Evolutionary conservation across 805 yeast species (phyloP), one percentile per base, ranked within the genome.

Genomic region (Sugiyamaella americana): DNA sequence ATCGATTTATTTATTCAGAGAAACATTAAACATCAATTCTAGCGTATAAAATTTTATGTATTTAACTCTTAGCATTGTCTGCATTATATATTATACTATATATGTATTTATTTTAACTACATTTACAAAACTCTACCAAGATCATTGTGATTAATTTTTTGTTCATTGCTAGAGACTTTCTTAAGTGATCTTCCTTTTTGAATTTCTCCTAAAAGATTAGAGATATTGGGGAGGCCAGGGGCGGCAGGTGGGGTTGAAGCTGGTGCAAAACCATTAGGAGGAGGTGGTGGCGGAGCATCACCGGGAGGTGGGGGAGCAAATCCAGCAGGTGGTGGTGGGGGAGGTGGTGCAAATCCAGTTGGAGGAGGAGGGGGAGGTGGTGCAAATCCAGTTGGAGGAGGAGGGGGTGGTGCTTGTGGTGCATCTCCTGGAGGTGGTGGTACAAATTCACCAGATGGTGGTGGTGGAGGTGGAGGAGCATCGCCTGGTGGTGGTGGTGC

Each of bases 221-320:
- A 43, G 26, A 58, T 44, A 20, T 67, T 63, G 2, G 65, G 56
- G 0, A 70, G 58, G 4, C 64, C 64, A 3, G 62, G 52, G 8
- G 46, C 41, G 2, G 57, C 50, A 32, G 54, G 48, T 17, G 64
- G 51, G n/a, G 67, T 61, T 6, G 69, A 53, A 61, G 58, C 8
- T 23, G 29, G 72, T 65, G 5, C 59, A 6, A 65, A 60, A 23
- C 66, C 61, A 24, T 69, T 59, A 4, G 62, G 56, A 5, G 65
- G 59, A 24, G 68, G 63, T 3, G 63, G 58, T 2, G 63, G 58
- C 4, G 71, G 68, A 4, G 72, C 62, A 5, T 67, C 58, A 2
- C 65, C 62, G 4, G 72, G 72, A 16, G 70, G 57, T 11, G 76
- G 72, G 10, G 78, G 73, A 2, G 77, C 69, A 4, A 73, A 64